Percentiles rank a stretch among this genome's conserved stretches.
Evolutionary conservation across 805 yeast species (phyloP).

Genomic region (Spathaspora gorwiae): DNA sequence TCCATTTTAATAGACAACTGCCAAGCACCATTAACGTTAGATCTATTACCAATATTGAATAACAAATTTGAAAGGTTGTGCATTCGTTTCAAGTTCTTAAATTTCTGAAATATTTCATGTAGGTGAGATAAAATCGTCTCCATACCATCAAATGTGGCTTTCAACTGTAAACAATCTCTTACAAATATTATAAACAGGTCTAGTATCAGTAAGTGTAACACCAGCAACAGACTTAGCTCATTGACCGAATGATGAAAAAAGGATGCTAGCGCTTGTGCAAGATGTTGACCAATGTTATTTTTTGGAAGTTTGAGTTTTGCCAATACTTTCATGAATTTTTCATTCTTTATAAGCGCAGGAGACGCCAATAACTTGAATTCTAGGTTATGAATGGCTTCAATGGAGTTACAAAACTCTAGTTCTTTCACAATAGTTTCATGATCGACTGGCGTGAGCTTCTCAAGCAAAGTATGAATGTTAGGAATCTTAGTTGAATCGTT

Average conservation of each 20-base stretch:
- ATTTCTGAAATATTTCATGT: conserved; percentile 5
- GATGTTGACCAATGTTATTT: neutral
- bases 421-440: neutral
- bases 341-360: neutral
- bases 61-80: conserved; percentile 44
- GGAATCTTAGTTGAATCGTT: conserved; percentile 3
- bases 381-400: neutral
- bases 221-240: neutral
- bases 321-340: conserved; percentile 1
- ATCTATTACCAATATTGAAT: conserved; percentile 35
- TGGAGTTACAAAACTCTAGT: neutral
- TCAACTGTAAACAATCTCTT: neutral
- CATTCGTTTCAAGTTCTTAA: conserved; percentile 35
- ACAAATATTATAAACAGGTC: conserved; percentile 2
- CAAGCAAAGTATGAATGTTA: neutral
- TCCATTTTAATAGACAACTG: conserved; percentile 28
- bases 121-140: neutral
- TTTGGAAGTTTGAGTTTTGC: neutral
- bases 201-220: conserved; percentile 1
- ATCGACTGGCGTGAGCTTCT: neutral
- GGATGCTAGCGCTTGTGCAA: neutral
- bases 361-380: neutral
- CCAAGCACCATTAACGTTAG: conserved; percentile 10
- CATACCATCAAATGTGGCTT: conserved; percentile 1
- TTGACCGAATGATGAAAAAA: neutral